phyloP scores from a whole-genome alignment of 768 basidiomycete species.

The Russula lepida region DNA sequence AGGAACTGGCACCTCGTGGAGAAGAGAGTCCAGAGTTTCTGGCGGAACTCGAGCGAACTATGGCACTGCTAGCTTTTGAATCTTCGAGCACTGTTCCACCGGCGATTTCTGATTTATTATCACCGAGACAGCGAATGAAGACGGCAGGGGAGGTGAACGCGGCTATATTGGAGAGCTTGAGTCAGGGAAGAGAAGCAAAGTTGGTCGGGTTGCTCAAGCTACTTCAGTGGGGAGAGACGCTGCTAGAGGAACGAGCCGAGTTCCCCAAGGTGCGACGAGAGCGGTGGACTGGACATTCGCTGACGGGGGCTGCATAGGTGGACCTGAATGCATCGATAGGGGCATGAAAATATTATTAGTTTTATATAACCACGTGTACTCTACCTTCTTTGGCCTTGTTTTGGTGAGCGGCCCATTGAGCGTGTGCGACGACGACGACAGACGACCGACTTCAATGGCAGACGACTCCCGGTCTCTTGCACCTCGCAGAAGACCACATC shows the following conservation, averaged over 20 bases:
- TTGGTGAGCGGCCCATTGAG: background rate
- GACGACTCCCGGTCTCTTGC: conserved; percentile 44
- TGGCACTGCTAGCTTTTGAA: conserved; percentile 86
- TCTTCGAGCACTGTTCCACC: conserved; percentile 49
- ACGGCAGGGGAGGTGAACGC: conserved; percentile 96
- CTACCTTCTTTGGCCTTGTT: background rate
- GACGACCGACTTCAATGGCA: conserved; percentile 36
- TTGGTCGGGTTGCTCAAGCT: conserved; percentile 74
- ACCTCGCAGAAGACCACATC: conserved; percentile 24
- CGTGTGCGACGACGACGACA: conserved; percentile 1
- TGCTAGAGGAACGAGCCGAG: conserved; percentile 68
- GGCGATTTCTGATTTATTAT: conserved; percentile 70
- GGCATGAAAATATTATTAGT: background rate
- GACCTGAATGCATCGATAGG: conserved; percentile 8
- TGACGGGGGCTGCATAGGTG: background rate
- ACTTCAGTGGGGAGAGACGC: conserved; percentile 79
- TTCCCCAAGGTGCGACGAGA: conserved; percentile 58
- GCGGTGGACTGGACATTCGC: background rate
- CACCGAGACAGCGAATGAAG: conserved; percentile 81
- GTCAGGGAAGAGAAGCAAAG: conserved; percentile 91
- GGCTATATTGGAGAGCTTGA: conserved; percentile 85
- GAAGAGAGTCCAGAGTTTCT: conserved; percentile 94
- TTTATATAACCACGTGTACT: background rate
- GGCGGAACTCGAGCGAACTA: conserved; percentile 84
- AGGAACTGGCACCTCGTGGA: conserved; percentile 88